Base-by-base conservation (phyloP, 306 rosid species). In the Hippophae tibetana region DNA sequence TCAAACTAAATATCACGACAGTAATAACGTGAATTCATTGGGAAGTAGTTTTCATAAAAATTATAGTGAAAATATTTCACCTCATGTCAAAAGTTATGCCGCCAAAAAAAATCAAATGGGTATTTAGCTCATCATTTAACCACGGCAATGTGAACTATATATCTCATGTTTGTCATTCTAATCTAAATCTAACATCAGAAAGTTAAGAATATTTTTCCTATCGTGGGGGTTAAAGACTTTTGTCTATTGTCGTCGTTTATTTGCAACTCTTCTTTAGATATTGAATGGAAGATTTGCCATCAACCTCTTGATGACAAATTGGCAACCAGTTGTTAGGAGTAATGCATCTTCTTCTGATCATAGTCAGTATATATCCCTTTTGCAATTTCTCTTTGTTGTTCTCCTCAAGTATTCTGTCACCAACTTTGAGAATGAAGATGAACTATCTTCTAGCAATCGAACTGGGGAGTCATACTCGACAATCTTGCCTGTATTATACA, bases 381-480 rank as follows among this genome's bases (percentile, higher is more conserved):
- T 43, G 54, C 57, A 54, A 53, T 26, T 42, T 63, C 63, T 61
- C 59, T 54, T 60, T 9, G 89, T 68, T 43, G 95, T 85, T 74
- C 93, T 81, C 59, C 87, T 71, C 63, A 80, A 65, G 72, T 70
- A 92, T 56, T 92, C 98, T 6, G 80, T 69, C 1, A 92, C 95
- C 79, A 92, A 63, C 84, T 87, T 92, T 5, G 92, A 87, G 77
- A 92, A 92, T 1, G 87, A 65, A 8, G 95, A 83, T n/a, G 82
- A 81, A 50, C 43, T 69, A 67, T 80, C 77, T 73, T 65, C 73
- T 7, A 87, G 82, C 73, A 92, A 76, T 40, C 71, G 71, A 65
- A 78, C 43, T 6, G 96, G 96, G 2, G 76, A 64, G 67, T 79
- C 95, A 56, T 78, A 92, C 78, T 87, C 96, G 42, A 56, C 65